Evolutionary conservation across 78 protist genomes (phyloP), one percentile per base, ranked within the genome.

Genomic region (Dictyostelium brefeldianum): DNA sequence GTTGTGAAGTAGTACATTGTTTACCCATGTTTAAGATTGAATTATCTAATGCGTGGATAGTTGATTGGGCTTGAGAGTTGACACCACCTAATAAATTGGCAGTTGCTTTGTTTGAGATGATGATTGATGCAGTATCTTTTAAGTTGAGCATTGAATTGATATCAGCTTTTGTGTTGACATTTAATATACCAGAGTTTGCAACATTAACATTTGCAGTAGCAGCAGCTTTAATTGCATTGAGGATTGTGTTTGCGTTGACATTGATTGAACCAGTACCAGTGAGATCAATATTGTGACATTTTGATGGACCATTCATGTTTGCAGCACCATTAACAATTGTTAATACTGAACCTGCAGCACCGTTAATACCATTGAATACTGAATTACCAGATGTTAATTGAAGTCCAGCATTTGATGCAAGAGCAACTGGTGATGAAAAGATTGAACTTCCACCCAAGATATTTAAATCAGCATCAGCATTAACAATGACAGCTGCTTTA

Each of bases 41-140:
- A 57, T 51, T 70, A 41, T 82, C 90, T 18, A 82, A 31, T 2
- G 75, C 80, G 53, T 82, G 51, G 56, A 82, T 10, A 5, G 25
- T 17, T 5, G 90, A 82, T 22, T 67, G 51, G 5, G 36, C 90
- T 36, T 48, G 11, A 9, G 80, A 70, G 12, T 47, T 82, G 29
- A 82, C 27, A 82, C 90, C 90, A 82, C 90, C 90, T 5, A 53
- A 29, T 2, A 82, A 17, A 59, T 82, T 70, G 31, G 80, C 90
- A 70, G 27, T 41, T 0, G 81, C 46, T 17, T 70, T 53, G 46
- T 71, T 18, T 5, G 74, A 47, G 20, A 70, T 27, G n/a, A 82
- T n/a, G 51, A 82, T 14, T 36, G 29, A 12, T 11, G 90, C 22
- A 12, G 29, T 47, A 53, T 82, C 75, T 12, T 50, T 50, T 11